A percentile compares a stretch with the other conserved stretches of the same genome.
Evolutionary conservation across 23 red algal species (phyloP).

Genomic region (Gracilaria vermiculophylla): DNA sequence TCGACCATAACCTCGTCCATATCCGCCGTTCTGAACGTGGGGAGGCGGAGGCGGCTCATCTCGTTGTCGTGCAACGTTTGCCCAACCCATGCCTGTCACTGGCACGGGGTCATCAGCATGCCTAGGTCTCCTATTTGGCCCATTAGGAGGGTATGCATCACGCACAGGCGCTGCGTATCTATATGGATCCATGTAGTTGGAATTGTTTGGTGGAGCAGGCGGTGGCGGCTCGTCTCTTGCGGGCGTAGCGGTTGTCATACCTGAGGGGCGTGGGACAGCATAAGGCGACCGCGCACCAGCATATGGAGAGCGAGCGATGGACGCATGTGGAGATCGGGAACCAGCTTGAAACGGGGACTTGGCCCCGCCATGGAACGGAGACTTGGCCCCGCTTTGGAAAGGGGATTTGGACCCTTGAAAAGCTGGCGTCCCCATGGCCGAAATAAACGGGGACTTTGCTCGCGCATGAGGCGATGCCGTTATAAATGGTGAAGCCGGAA

Average conservation of each 20-base stretch:
- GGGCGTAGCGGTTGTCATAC: slow-evolving; percentile 11
- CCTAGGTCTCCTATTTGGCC: slow-evolving; percentile 5
- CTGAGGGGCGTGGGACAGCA: slow-evolving; percentile 7
- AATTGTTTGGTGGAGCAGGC: slow-evolving; percentile 8
- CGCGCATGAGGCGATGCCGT: slow-evolving; percentile 7
- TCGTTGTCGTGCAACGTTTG: slow-evolving; percentile 19
- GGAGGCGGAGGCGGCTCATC: slow-evolving; percentile 64
- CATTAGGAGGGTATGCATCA: slow-evolving; percentile 5
- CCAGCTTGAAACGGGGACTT: slow-evolving; percentile 33
- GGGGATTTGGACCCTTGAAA: slow-evolving; percentile 10
- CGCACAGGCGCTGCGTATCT: slow-evolving; percentile 5
- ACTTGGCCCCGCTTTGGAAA: slow-evolving; percentile 4
- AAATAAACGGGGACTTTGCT: slow-evolving; percentile 31
- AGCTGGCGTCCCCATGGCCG: not conserved
- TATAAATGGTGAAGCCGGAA: slow-evolving; percentile 11
- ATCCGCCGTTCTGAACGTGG: slow-evolving; percentile 36
- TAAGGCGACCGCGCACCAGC: not conserved
- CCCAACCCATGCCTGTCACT: slow-evolving; percentile 6
- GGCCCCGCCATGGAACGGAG: not conserved
- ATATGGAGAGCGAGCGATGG: not conserved
- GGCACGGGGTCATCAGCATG: slow-evolving; percentile 1
- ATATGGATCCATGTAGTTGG: slow-evolving; percentile 10
- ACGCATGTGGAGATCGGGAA: slow-evolving; percentile 27
- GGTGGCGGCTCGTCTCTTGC: slow-evolving; percentile 37
- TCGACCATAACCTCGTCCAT: not conserved